Percentiles rank a stretch among this genome's conserved stretches.
phyloP scores from a whole-genome alignment of 768 basidiomycete genomes.

The Cantharellus anzutake region DNA sequence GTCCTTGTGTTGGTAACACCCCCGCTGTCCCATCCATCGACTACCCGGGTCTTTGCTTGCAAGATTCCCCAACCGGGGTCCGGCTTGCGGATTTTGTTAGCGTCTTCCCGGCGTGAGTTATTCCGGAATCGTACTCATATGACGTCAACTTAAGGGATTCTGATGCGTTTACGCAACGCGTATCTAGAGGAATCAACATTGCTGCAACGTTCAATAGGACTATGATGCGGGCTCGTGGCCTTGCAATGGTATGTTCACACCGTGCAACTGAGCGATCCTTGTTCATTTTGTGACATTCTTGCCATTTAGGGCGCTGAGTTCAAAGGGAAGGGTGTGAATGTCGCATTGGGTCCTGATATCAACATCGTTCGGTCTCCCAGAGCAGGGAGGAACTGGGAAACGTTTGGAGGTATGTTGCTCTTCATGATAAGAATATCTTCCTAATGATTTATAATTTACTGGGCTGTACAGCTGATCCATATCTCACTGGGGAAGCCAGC shows the following conservation, averaged over 20 bases:
- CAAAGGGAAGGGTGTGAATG: conserved; percentile 37
- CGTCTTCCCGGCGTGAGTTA: conserved; percentile 30
- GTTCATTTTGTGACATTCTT: conserved; percentile 14
- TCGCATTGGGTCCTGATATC: conserved; percentile 11
- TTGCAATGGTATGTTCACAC: conserved; percentile 13
- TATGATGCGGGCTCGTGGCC: conserved; percentile 36
- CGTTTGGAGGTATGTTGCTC: conserved; percentile 5
- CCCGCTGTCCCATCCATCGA: neutral
- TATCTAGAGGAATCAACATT: conserved; percentile 24
- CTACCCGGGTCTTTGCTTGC: conserved; percentile 4
- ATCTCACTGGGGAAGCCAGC: conserved; percentile 11
- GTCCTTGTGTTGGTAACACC: neutral
- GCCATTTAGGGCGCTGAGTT: conserved; percentile 29
- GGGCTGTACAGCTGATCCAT: conserved; percentile 63
- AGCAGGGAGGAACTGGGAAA: conserved; percentile 12
- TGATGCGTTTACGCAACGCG: neutral
- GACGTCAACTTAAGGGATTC: neutral
- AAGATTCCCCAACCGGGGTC: conserved; percentile 8
- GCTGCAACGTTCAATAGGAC: conserved; percentile 28
- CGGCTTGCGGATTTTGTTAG: conserved; percentile 6
- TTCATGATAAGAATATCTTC: neutral
- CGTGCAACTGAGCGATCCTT: conserved; percentile 31
- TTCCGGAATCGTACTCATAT: conserved; percentile 26
- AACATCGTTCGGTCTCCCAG: conserved; percentile 7
- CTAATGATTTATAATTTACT: neutral